A percentile compares a stretch with the other conserved stretches of the same genome.
Evolutionary conservation across 208 protist genomes (phyloP).

Genomic region (Acanthamoeba lenticulata): DNA sequence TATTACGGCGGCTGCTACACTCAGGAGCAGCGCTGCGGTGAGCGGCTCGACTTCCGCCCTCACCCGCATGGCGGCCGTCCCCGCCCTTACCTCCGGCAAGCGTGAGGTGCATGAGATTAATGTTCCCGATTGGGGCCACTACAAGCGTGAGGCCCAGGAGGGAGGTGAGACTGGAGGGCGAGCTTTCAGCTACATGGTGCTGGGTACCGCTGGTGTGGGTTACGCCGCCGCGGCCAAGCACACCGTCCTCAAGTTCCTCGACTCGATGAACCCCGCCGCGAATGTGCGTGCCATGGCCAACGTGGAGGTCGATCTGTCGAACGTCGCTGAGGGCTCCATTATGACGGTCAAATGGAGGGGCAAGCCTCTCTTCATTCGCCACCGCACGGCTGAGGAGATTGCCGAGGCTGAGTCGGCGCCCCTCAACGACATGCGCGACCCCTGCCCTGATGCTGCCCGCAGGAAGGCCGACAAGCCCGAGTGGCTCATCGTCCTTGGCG

Average conservation of each 20-base stretch:
- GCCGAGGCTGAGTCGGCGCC: constrained; percentile 84
- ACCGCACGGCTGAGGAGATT: constrained; percentile 95
- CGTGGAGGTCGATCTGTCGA: constrained; percentile 96
- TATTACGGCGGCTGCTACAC: not conserved
- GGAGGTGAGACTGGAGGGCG: constrained; percentile 71
- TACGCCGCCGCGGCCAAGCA: constrained; percentile 74
- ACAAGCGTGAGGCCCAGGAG: not conserved
- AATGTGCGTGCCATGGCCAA: constrained; percentile 95
- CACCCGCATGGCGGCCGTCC: not conserved
- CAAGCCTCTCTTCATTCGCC: constrained; percentile 98
- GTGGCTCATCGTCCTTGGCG: constrained; percentile 96
- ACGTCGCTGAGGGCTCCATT: constrained; percentile 92
- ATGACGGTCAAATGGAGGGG: constrained; percentile 98
- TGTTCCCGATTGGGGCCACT: constrained; percentile 21
- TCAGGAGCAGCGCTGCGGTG: not conserved
- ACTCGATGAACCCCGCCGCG: constrained; percentile 85
- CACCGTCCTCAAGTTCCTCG: constrained; percentile 83
- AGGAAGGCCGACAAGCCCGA: constrained; percentile 89
- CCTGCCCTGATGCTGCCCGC: constrained; percentile 94
- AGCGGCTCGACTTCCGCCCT: not conserved
- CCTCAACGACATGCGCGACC: constrained; percentile 94
- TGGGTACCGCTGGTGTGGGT: constrained; percentile 74
- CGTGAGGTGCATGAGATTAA: constrained; percentile 11
- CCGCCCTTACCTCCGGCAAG: not conserved
- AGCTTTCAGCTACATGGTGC: constrained; percentile 83